Conservation (phyloP, 495 filamentous ascomycete species). For the Chlorociboria aeruginascens region DNA sequence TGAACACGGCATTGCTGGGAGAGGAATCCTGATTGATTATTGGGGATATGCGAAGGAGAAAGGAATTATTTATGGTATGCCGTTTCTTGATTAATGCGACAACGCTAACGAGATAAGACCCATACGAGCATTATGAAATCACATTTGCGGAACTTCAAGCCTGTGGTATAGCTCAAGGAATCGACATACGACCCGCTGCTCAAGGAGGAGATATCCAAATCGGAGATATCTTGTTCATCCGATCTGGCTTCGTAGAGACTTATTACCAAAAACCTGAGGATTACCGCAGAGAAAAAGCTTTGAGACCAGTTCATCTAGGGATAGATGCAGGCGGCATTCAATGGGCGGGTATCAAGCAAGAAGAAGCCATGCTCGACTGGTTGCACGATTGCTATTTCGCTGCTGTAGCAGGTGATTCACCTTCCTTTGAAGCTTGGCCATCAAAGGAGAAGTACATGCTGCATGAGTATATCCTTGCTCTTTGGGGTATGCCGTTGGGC, state of each 20-base stretch:
- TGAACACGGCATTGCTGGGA: conserved; percentile 15
- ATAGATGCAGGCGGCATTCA: conserved; percentile 27
- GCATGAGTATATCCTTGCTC: conserved; percentile 37
- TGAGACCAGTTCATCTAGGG: conserved; percentile 26
- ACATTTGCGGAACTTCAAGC: conserved; percentile 36
- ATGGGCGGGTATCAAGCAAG: conserved; percentile 48
- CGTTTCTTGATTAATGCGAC: not conserved
- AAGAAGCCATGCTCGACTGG: conserved; percentile 46
- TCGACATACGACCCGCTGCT: conserved; percentile 33
- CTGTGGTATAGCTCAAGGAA: conserved; percentile 37
- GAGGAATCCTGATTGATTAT: conserved; percentile 38
- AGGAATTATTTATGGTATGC: conserved; percentile 29
- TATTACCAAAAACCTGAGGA: conserved; percentile 35
- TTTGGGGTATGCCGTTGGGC: conserved; percentile 43
- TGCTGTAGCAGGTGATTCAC: conserved; percentile 38
- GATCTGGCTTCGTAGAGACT: conserved; percentile 46
- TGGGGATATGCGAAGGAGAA: conserved; percentile 24
- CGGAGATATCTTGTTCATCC: conserved; percentile 49
- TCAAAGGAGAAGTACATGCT: conserved; percentile 7
- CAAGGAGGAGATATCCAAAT: conserved; percentile 48
- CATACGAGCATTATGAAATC: conserved; percentile 42
- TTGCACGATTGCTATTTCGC: conserved; percentile 52
- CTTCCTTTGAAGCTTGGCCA: conserved; percentile 35
- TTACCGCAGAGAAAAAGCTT: conserved; percentile 25
- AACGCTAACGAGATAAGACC: conserved; percentile 3